Conservation (phyloP, 345 rosid genomes). For the Eutrema yunnanense region DNA sequence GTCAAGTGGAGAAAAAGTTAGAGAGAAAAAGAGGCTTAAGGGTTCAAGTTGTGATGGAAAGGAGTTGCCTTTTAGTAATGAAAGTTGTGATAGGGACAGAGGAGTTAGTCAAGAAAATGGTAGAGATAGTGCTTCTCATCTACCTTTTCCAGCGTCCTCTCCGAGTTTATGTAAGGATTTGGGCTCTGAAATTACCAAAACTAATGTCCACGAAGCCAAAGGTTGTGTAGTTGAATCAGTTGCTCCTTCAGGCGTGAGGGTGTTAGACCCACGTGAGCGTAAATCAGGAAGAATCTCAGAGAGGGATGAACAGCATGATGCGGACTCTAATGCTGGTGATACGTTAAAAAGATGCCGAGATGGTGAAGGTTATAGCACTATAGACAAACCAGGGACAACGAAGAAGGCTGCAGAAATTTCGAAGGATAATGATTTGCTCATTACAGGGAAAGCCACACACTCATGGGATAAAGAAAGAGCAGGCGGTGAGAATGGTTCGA, state of each 20-base stretch:
- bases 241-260: conserved; percentile 35
- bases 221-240: conserved; percentile 53
- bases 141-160: conserved; percentile 42
- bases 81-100: conserved; percentile 43
- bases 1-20: conserved; percentile 48
- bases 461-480: conserved; percentile 11
- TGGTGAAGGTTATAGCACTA: conserved; percentile 28
- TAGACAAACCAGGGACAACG: conserved; percentile 17
- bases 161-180: conserved; percentile 75
- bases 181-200: conserved; percentile 37
- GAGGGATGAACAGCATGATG: conserved; percentile 27
- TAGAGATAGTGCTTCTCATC: conserved; percentile 19
- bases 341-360: conserved; percentile 24
- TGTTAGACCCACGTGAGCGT: conserved; percentile 26
- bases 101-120: conserved; percentile 34
- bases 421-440: conserved; percentile 1
- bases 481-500: not conserved
- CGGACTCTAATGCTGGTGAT: conserved; percentile 18
- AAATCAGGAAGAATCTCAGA: conserved; percentile 23
- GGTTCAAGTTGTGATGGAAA: conserved; percentile 52
- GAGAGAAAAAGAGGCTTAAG: conserved; percentile 57
- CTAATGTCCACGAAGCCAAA: conserved; percentile 31
- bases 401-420: conserved; percentile 30
- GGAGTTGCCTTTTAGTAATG: conserved; percentile 49
- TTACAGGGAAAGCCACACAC: not conserved